Evolutionary conservation across 2,329 filamentous ascomycete genomes (phyloP).

Genomic region (Botryotinia convoluta): DNA sequence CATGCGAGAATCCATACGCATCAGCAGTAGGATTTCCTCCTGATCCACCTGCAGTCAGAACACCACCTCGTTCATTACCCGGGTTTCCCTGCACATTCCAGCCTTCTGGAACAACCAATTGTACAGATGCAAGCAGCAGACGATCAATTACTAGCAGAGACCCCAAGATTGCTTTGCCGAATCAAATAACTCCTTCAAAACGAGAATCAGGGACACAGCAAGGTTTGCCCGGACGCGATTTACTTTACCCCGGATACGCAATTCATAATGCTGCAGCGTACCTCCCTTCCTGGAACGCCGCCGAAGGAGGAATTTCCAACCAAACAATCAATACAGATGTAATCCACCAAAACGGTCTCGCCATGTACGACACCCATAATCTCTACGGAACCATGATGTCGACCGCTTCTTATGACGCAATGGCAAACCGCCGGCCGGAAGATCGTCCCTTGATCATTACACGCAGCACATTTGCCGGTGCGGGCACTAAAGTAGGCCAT

Average conservation of each 20-base stretch:
- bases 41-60: slow-evolving; percentile 58
- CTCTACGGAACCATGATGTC: slow-evolving; percentile 78
- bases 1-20: slow-evolving; percentile 48
- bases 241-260: slow-evolving; percentile 62
- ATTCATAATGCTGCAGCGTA: slow-evolving; percentile 61
- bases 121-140: slow-evolving; percentile 34
- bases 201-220: slow-evolving; percentile 43
- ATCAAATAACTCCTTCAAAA: slow-evolving; percentile 12
- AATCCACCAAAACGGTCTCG: slow-evolving; percentile 63
- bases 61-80: slow-evolving; percentile 61
- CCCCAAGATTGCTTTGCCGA: not conserved
- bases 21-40: slow-evolving; percentile 54
- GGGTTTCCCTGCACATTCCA: slow-evolving; percentile 70
- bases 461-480: slow-evolving; percentile 71
- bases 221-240: slow-evolving; percentile 61
- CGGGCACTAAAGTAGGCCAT: slow-evolving; percentile 61
- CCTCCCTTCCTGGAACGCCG: slow-evolving; percentile 44
- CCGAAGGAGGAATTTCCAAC: slow-evolving; percentile 49
- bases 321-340: slow-evolving; percentile 66
- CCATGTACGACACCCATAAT: slow-evolving; percentile 75
- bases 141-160: slow-evolving; percentile 21
- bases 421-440: slow-evolving; percentile 61
- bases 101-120: slow-evolving; percentile 46
- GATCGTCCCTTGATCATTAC: slow-evolving; percentile 71
- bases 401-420: slow-evolving; percentile 59